Percentiles rank a stretch among this genome's conserved stretches.
These are phyloP conservation scores for Trametes gibbosa DNA, from an alignment of 768 basidiomycete species.

Conservation along the genomic window DNA sequence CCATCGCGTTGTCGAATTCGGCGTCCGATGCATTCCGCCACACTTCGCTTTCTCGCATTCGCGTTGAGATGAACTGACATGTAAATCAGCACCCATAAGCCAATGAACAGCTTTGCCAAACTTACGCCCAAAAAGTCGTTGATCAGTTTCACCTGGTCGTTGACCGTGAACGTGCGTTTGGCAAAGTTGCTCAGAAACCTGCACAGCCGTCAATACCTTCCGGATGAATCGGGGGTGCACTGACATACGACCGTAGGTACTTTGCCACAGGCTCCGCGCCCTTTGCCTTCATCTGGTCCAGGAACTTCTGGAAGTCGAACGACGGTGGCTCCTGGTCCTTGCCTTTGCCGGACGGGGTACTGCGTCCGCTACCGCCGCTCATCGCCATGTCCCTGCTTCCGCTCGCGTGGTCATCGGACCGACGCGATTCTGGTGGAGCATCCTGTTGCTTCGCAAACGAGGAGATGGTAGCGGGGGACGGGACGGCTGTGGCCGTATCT, in stretches of 20 bases:
- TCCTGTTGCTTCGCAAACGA: slow-evolving; percentile 52
- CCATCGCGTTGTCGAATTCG: slow-evolving; percentile 96
- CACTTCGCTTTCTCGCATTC: slow-evolving; percentile 81
- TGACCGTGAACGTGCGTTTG: slow-evolving; percentile 87
- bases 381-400: slow-evolving; percentile 12
- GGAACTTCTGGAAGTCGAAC: slow-evolving; percentile 93
- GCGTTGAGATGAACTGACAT: slow-evolving; percentile 77
- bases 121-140: slow-evolving; percentile 87
- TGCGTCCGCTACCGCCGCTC: slow-evolving; percentile 22
- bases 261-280: slow-evolving; percentile 91
- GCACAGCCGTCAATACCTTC: slow-evolving; percentile 2
- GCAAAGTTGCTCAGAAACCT: slow-evolving; percentile 94
- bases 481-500: slow-evolving; percentile 56
- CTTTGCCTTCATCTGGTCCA: slow-evolving; percentile 90
- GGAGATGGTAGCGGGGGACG: slow-evolving; percentile 54
- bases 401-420: slow-evolving; percentile 14
- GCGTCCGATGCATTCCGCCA: slow-evolving; percentile 76
- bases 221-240: slow-evolving; percentile 3
- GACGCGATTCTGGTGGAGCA: slow-evolving; percentile 1
- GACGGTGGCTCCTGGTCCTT: slow-evolving; percentile 38
- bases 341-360: slow-evolving; percentile 22
- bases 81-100: background rate
- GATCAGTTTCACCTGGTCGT: slow-evolving; percentile 93
- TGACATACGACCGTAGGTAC: slow-evolving; percentile 88
- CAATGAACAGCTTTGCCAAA: background rate